These are phyloP conservation scores for Microbotryum saponariae DNA, from an alignment of 1,284 basidiomycete genomes.

Conservation along the genomic window DNA sequence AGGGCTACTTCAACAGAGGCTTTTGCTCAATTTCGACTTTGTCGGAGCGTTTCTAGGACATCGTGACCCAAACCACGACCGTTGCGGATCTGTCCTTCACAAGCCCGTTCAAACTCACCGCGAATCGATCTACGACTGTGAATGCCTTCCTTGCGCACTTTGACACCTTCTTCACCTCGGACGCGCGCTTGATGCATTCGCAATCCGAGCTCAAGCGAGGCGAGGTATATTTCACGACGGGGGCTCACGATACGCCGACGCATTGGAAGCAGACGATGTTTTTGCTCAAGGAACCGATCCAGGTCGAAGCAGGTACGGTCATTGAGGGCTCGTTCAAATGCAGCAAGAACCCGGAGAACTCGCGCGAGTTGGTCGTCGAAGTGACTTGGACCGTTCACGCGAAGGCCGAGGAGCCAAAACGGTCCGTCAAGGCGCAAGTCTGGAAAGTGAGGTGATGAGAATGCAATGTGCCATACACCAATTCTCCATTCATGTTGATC, in stretches of 20 bases:
- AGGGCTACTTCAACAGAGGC: no score
- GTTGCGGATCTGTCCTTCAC: constrained; percentile 68
- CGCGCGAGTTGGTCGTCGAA: constrained; percentile 82
- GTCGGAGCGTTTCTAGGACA: constrained; percentile 49
- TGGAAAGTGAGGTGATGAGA: constrained; percentile 27
- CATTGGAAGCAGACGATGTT: constrained; percentile 98
- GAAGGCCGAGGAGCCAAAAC: background rate
- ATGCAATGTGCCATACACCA: no score
- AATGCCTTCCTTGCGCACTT: constrained; percentile 86
- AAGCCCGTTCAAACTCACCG: constrained; percentile 60
- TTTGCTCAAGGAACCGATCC: constrained; percentile 69
- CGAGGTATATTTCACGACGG: constrained; percentile 81
- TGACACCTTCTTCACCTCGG: constrained; percentile 77
- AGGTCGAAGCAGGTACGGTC: constrained; percentile 65
- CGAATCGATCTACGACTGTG: constrained; percentile 58
- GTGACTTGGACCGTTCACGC: constrained; percentile 65
- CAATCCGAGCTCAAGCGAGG: constrained; percentile 41
- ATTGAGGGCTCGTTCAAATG: constrained; percentile 75
- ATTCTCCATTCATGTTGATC: no score
- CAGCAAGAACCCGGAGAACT: constrained; percentile 70
- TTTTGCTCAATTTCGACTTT: no score
- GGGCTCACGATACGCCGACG: constrained; percentile 75
- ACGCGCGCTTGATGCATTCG: constrained; percentile 40
- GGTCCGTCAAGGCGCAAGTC: constrained; percentile 19
- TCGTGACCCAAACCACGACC: constrained; percentile 59